Evolutionary conservation across 2,329 filamentous ascomycete genomes (phyloP).

Genomic region (Microsporum audouinii): DNA sequence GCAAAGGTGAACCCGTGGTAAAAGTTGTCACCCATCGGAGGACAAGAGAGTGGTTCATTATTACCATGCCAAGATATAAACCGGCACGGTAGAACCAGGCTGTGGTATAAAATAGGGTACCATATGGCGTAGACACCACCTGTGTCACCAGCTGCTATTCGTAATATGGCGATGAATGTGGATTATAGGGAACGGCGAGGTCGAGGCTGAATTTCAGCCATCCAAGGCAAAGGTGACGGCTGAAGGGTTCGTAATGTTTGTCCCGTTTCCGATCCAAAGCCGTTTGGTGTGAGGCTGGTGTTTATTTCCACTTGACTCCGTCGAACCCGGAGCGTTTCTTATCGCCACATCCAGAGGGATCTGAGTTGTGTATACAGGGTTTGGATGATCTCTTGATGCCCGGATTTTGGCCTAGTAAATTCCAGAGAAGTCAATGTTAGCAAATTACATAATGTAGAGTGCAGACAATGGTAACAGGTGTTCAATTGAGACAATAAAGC

Average conservation of each 20-base stretch:
- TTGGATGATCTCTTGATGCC: neutral
- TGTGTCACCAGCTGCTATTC: neutral
- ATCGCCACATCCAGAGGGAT: neutral
- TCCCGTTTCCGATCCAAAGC: no score
- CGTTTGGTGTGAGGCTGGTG: neutral
- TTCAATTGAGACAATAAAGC: neutral
- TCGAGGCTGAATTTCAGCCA: neutral
- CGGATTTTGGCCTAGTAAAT: neutral
- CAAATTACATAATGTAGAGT: neutral
- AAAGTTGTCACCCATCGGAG: neutral
- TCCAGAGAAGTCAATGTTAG: neutral
- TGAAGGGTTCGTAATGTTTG: neutral
- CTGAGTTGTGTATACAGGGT: neutral
- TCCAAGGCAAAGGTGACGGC: neutral
- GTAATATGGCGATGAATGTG: neutral
- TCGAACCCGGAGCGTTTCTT: neutral
- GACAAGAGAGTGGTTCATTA: neutral
- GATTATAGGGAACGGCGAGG: neutral
- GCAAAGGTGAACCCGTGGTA: neutral
- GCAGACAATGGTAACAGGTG: neutral
- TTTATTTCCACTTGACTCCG: conserved; percentile 1
- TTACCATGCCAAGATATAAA: neutral
- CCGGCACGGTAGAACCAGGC: neutral
- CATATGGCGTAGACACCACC: neutral
- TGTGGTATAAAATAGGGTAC: neutral